These are phyloP conservation scores for Massospora cicadina DNA, from an alignment of 371 early-diverging fungal species.

Conservation along the genomic window DNA sequence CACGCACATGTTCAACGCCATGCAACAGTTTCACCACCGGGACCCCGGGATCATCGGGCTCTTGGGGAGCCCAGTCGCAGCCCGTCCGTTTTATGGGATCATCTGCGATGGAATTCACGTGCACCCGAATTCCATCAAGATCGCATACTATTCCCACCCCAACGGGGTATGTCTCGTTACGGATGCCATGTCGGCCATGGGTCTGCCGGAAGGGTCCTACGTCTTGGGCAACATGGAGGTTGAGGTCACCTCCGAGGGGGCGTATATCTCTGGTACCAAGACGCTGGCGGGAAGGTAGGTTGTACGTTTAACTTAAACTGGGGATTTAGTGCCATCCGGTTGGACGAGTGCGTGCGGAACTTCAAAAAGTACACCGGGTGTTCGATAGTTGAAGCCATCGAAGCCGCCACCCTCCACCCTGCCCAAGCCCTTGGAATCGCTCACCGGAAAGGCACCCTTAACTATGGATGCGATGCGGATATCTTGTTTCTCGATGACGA, in stretches of 20 bases:
- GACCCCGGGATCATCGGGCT: slow-evolving; percentile 62
- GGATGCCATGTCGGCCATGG: slow-evolving; percentile 60
- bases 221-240: slow-evolving; percentile 46
- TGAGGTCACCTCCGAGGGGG: slow-evolving; percentile 37
- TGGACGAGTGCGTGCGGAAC: slow-evolving; percentile 59
- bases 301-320: slow-evolving; percentile 15
- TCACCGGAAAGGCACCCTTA: slow-evolving; percentile 50
- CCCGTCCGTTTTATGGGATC: slow-evolving; percentile 55
- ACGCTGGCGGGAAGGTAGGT: slow-evolving; percentile 50
- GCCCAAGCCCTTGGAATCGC: slow-evolving; percentile 56
- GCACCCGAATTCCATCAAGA: slow-evolving; percentile 59
- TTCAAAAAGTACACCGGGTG: slow-evolving; percentile 65
- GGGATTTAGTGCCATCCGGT: slow-evolving; percentile 34
- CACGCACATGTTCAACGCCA: slow-evolving; percentile 72
- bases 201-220: slow-evolving; percentile 53
- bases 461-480: slow-evolving; percentile 64
- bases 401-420: slow-evolving; percentile 70
- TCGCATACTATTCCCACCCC: slow-evolving; percentile 59
- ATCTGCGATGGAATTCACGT: slow-evolving; percentile 66
- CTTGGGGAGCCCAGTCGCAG: slow-evolving; percentile 33
- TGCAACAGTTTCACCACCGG: slow-evolving; percentile 68
- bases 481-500: slow-evolving; percentile 54
- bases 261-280: slow-evolving; percentile 57
- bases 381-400: slow-evolving; percentile 57
- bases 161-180: slow-evolving; percentile 52